Percentiles rank a stretch among this genome's conserved stretches.
Evolutionary conservation across 495 filamentous ascomycete species (phyloP).

Genomic region (Ramalina intermedia): DNA sequence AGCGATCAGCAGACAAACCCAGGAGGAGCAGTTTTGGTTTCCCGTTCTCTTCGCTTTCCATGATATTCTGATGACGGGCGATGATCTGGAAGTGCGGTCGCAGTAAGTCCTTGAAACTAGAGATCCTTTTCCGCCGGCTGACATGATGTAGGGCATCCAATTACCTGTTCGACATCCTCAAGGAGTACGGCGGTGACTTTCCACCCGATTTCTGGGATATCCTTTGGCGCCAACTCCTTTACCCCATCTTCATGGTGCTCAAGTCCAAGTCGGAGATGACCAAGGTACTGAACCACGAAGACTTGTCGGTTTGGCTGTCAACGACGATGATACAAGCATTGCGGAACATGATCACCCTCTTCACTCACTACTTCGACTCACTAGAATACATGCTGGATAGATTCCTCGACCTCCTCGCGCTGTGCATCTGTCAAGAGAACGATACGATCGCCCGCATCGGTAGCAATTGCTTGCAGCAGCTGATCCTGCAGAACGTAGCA

Average conservation of each 20-base stretch:
- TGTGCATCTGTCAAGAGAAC: slow-evolving; percentile 98
- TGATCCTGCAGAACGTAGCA: slow-evolving; percentile 87
- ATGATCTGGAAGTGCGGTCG: slow-evolving; percentile 93
- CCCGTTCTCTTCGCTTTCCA: slow-evolving; percentile 96
- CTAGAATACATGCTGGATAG: slow-evolving; percentile 94
- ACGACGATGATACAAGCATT: slow-evolving; percentile 99
- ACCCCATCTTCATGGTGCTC: slow-evolving; percentile 95
- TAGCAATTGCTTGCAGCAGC: slow-evolving; percentile 90
- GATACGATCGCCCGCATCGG: slow-evolving; percentile 96
- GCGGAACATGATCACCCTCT: slow-evolving; percentile 94
- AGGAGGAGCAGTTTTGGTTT: slow-evolving; percentile 98
- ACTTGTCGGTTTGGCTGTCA: slow-evolving; percentile 95
- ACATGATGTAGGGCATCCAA: slow-evolving; percentile 55
- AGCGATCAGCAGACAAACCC: slow-evolving; percentile 42
- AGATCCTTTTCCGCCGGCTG: neutral
- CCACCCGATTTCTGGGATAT: slow-evolving; percentile 96
- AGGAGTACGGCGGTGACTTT: slow-evolving; percentile 81
- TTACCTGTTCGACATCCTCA: slow-evolving; percentile 89
- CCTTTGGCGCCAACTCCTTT: slow-evolving; percentile 89
- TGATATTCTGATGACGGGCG: slow-evolving; percentile 96
- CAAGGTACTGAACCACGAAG: slow-evolving; percentile 84
- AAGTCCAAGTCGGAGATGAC: slow-evolving; percentile 92
- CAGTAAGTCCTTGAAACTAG: slow-evolving; percentile 21
- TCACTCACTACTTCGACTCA: slow-evolving; percentile 94
- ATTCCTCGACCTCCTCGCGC: slow-evolving; percentile 79